Percentiles rank a stretch among this genome's conserved stretches.
Evolutionary conservation across 176 grass and related monocot genomes (phyloP).

Genomic region (Saccharum officinarum): DNA sequence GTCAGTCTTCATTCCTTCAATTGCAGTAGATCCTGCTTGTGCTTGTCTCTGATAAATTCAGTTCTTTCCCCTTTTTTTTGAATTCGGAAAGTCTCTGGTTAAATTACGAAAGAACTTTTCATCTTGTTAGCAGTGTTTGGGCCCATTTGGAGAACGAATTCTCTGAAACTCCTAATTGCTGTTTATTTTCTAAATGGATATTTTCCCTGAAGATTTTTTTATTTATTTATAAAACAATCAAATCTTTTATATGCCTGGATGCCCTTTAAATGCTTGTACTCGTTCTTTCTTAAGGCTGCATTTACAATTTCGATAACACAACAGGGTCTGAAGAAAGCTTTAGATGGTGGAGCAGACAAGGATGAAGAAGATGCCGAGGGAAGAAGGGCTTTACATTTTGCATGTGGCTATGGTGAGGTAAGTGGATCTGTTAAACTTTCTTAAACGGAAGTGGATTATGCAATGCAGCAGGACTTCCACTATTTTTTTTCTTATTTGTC

Average conservation of each 20-base stretch:
- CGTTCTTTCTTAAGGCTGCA: not conserved
- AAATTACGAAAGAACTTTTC: not conserved
- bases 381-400: conserved; percentile 98
- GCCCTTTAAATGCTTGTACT: not conserved
- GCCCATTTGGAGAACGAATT: not conserved
- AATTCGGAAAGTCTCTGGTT: not conserved
- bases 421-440: conserved; percentile 10
- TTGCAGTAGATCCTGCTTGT: not conserved
- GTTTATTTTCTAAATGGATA: not conserved
- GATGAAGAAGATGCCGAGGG: conserved; percentile 92
- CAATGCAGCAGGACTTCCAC: not conserved
- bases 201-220: not conserved
- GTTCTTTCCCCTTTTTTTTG: not conserved
- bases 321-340: conserved; percentile 85
- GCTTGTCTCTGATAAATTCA: not conserved
- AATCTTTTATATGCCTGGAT: not conserved
- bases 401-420: conserved; percentile 98
- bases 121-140: not conserved
- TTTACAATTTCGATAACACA: not conserved
- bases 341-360: conserved; percentile 78
- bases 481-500: not conserved
- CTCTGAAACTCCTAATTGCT: not conserved
- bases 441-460: not conserved
- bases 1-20: not conserved
- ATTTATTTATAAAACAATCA: not conserved